Evolutionary conservation across 345 rosid genomes (phyloP), one percentile per base, ranked within the genome.

Genomic region (Reutealis trisperma): DNA sequence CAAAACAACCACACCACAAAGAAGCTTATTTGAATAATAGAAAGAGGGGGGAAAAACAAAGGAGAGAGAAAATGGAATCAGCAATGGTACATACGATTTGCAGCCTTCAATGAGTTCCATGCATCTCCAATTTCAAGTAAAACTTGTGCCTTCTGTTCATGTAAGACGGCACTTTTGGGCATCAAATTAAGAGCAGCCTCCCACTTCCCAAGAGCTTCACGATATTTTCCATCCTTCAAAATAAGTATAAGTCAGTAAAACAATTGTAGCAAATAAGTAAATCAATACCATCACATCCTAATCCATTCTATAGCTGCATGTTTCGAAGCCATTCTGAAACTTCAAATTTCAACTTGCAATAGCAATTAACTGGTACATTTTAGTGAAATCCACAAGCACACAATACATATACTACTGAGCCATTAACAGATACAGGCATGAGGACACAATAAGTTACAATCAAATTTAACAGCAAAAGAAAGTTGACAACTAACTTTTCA

Each of bases 131-230:
- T 49, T 87, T 90, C 98, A 79, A 94, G 94, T 81, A 93, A 87
- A 75, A 90, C 85, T 79, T 94, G 98, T 34, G 98, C 95, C 88
- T 94, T 94, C 57, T 93, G 98, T 83, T 94, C 98, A 67, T 89
- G 97, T 62, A 94, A 71, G 64, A 89, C 84, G 16, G 93, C 95
- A 84, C 75, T 90, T 64, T 73, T 86, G 1, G 97, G 93, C 77
- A 83, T 83, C 81, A 94, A 78, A 78, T 80, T 93, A 70, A 93
- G 90, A 77, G 97, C 89, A 77, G 91, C 84, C 87, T 90, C 97
- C 97, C 97, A 94, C 84, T 92, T 92, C 71, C 91, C 97, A 66
- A 92, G 88, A 60, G 97, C 98, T 86, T 92, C 97, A 65, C 84
- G 81, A 71, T 87, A 94, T 79, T 89, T 92, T 45, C 94, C 94